Evolutionary conservation across 495 filamentous ascomycete genomes (phyloP).

Genomic region (Hypoxylon crocopeplum): DNA sequence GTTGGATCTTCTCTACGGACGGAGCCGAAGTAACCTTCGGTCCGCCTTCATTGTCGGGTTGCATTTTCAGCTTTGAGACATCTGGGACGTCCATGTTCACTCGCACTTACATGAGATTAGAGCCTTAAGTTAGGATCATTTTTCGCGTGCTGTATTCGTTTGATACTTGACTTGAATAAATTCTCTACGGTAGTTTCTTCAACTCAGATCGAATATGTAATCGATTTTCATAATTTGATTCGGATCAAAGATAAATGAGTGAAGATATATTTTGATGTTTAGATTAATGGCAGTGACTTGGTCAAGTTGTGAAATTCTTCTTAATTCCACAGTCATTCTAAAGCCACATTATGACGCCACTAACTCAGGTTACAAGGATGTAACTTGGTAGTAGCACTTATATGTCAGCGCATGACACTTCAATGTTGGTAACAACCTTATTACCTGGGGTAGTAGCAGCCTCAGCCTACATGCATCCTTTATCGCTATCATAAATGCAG

Average conservation of each 20-base stretch:
- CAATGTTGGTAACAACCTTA: background rate
- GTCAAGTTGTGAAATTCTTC: too few species aligned
- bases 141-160: background rate
- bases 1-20: conserved; percentile 50
- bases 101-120: conserved; percentile 12
- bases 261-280: too few species aligned
- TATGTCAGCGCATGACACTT: too few species aligned
- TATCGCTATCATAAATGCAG: conserved; percentile 2
- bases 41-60: background rate
- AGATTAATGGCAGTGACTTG: too few species aligned
- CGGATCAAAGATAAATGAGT: too few species aligned
- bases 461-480: too few species aligned
- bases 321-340: too few species aligned
- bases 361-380: conserved; percentile 3
- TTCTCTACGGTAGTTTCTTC: too few species aligned
- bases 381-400: too few species aligned
- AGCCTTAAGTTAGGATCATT: background rate
- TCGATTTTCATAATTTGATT: too few species aligned
- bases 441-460: too few species aligned
- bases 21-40: conserved; percentile 6
- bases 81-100: conserved; percentile 32
- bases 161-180: background rate
- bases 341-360: background rate
- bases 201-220: too few species aligned
- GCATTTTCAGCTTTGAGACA: conserved; percentile 16